phyloP scores from a whole-genome alignment of 495 filamentous ascomycete genomes.

The Evansstolkia leycettana region DNA sequence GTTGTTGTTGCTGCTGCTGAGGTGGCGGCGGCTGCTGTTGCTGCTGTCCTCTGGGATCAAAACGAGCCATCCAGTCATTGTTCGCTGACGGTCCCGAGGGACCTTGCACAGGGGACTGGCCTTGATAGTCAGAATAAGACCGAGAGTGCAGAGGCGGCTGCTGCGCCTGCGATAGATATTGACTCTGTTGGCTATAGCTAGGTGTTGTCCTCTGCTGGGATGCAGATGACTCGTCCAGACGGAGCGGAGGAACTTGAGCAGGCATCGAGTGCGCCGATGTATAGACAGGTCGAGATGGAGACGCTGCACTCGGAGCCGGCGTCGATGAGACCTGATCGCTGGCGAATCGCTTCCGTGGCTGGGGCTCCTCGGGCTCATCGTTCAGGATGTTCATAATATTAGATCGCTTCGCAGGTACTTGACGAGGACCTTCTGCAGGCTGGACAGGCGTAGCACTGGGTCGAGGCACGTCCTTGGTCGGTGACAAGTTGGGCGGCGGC shows the following conservation, averaged over 20 bases:
- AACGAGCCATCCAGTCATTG: slow-evolving; percentile 36
- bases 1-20: slow-evolving; percentile 3
- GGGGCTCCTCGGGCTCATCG: slow-evolving; percentile 43
- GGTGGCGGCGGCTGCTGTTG: slow-evolving; percentile 4
- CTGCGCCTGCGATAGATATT: slow-evolving; percentile 13
- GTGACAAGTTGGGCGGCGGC: slow-evolving; percentile 24
- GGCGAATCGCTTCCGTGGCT: slow-evolving; percentile 38
- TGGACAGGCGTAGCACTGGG: slow-evolving; percentile 25
- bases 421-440: slow-evolving; percentile 29
- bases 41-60: slow-evolving; percentile 30
- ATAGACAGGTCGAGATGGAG: slow-evolving; percentile 18
- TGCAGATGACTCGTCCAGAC: slow-evolving; percentile 15
- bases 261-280: slow-evolving; percentile 7
- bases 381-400: slow-evolving; percentile 49
- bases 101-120: slow-evolving; percentile 14
- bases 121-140: slow-evolving; percentile 23
- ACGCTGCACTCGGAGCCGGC: slow-evolving; percentile 8
- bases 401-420: slow-evolving; percentile 42
- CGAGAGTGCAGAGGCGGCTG: slow-evolving; percentile 9
- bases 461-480: slow-evolving; percentile 27
- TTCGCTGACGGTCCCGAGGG: slow-evolving; percentile 17
- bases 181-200: slow-evolving; percentile 16
- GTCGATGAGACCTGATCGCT: slow-evolving; percentile 20
- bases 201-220: slow-evolving; percentile 11
- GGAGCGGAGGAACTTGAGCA: slow-evolving; percentile 7